Conservation (phyloP, 371 early-diverging fungal species). For the Mucor indicus region DNA sequence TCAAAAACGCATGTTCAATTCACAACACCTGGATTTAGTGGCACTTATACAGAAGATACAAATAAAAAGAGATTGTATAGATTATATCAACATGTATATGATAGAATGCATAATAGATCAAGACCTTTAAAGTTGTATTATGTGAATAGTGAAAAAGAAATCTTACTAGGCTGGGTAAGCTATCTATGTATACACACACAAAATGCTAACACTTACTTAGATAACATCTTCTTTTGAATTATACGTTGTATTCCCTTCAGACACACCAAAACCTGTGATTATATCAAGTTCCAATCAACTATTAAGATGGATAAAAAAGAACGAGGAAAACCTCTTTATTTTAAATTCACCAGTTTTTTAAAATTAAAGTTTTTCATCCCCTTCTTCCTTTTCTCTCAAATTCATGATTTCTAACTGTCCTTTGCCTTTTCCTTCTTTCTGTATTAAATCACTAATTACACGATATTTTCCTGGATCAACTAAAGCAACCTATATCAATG, state of each 20-base stretch:
- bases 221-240: constrained; percentile 68
- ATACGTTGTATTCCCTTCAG: constrained; percentile 71
- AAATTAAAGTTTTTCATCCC: constrained; percentile 68
- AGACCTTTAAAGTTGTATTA: constrained; percentile 62
- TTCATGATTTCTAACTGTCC: constrained; percentile 86
- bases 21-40: constrained; percentile 60
- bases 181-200: not conserved
- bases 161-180: constrained; percentile 72
- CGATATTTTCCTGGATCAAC: constrained; percentile 95
- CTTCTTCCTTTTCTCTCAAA: constrained; percentile 78
- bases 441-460: constrained; percentile 74
- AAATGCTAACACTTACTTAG: constrained; percentile 24
- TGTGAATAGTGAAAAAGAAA: constrained; percentile 57
- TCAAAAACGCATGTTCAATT: constrained; percentile 68
- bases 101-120: constrained; percentile 58
- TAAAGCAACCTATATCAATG: constrained; percentile 59
- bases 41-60: constrained; percentile 40
- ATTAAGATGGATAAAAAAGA: constrained; percentile 71
- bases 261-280: constrained; percentile 64
- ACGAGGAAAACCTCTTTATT: constrained; percentile 70
- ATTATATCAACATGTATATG: constrained; percentile 65
- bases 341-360: constrained; percentile 57
- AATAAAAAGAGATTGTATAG: constrained; percentile 53
- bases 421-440: constrained; percentile 80
- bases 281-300: constrained; percentile 62